A percentile compares a stretch with the other conserved stretches of the same genome.
phyloP scores from a whole-genome alignment of 2,329 filamentous ascomycete genomes.

The Fusarium nelsonii region DNA sequence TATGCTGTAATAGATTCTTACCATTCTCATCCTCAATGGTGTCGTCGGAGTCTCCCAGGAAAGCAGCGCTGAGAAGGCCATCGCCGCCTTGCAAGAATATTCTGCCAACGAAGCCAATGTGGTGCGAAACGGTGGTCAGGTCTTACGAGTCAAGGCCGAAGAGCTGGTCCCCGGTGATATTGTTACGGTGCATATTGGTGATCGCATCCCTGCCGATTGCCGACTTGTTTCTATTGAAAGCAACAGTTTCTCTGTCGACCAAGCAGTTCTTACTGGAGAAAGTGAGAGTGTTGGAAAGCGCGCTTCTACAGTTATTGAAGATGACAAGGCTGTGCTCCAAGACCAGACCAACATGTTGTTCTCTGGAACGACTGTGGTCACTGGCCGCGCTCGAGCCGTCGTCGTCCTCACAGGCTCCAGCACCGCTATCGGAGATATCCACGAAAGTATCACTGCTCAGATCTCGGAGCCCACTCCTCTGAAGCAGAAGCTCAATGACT shows the following conservation, averaged over 20 bases:
- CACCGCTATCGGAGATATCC: slow-evolving; percentile 98
- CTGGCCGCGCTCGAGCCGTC: slow-evolving; percentile 89
- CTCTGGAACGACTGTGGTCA: slow-evolving; percentile 97
- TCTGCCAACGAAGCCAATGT: slow-evolving; percentile 98
- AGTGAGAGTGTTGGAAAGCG: slow-evolving; percentile 97
- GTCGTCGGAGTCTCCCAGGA: slow-evolving; percentile 98
- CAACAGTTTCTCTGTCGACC: slow-evolving; percentile 97
- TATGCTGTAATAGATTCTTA: slow-evolving; percentile 77
- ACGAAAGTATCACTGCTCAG: slow-evolving; percentile 97
- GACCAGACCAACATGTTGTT: slow-evolving; percentile 99
- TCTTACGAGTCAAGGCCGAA: slow-evolving; percentile 91
- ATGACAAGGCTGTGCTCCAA: slow-evolving; percentile 91
- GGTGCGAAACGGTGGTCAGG: slow-evolving; percentile 80
- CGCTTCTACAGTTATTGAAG: slow-evolving; percentile 72
- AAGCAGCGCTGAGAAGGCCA: slow-evolving; percentile 98
- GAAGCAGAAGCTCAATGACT: slow-evolving; percentile 99
- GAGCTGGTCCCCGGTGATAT: slow-evolving; percentile 96
- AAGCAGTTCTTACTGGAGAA: slow-evolving; percentile 96
- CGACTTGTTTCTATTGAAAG: slow-evolving; percentile 89
- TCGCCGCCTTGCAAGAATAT: slow-evolving; percentile 97
- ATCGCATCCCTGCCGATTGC: slow-evolving; percentile 95
- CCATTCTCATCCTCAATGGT: slow-evolving; percentile 95
- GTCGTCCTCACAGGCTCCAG: slow-evolving; percentile 90
- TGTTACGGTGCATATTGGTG: slow-evolving; percentile 87
- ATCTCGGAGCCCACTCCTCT: slow-evolving; percentile 97